Conservation (phyloP, 192 early-diverging fungal species). For the Spizellomyces punctatus region DNA sequence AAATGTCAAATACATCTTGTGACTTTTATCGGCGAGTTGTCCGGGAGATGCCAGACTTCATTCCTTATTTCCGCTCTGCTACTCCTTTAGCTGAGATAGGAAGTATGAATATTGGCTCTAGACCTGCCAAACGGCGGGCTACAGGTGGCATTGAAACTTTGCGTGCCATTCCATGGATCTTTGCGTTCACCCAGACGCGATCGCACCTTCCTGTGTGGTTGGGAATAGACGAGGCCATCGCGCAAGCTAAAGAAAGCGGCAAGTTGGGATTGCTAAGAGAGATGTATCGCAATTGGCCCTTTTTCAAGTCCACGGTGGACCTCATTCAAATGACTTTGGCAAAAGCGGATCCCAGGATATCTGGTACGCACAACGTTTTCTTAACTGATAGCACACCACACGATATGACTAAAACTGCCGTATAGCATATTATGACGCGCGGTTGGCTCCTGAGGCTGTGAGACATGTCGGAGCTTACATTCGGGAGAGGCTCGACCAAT, state of each 20-base stretch:
- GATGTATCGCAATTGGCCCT: slow-evolving; percentile 44
- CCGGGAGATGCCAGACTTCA: slow-evolving; percentile 33
- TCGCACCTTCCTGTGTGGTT: slow-evolving; percentile 41
- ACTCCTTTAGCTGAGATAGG: slow-evolving; percentile 37
- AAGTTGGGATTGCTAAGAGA: slow-evolving; percentile 27
- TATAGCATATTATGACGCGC: slow-evolving; percentile 34
- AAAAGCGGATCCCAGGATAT: slow-evolving; percentile 30
- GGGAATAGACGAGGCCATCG: slow-evolving; percentile 36
- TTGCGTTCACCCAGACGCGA: slow-evolving; percentile 42
- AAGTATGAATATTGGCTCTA: slow-evolving; percentile 39
- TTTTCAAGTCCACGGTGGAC: slow-evolving; percentile 37
- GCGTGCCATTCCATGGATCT: slow-evolving; percentile 45
- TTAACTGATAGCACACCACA: background rate
- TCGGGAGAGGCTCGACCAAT: slow-evolving; percentile 16
- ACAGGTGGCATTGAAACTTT: slow-evolving; percentile 40
- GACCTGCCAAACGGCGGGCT: slow-evolving; percentile 32
- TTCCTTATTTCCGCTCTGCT: slow-evolving; percentile 32
- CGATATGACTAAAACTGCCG: background rate
- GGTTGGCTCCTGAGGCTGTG: slow-evolving; percentile 21
- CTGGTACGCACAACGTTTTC: slow-evolving; percentile 9
- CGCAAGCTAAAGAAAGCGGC: slow-evolving; percentile 22
- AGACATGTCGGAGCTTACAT: slow-evolving; percentile 23
- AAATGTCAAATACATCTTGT: slow-evolving; percentile 38
- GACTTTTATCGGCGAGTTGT: slow-evolving; percentile 33
- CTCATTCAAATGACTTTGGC: slow-evolving; percentile 35